Conservation (phyloP, 2,329 filamentous ascomycete species). For the Cercospora janseana region DNA sequence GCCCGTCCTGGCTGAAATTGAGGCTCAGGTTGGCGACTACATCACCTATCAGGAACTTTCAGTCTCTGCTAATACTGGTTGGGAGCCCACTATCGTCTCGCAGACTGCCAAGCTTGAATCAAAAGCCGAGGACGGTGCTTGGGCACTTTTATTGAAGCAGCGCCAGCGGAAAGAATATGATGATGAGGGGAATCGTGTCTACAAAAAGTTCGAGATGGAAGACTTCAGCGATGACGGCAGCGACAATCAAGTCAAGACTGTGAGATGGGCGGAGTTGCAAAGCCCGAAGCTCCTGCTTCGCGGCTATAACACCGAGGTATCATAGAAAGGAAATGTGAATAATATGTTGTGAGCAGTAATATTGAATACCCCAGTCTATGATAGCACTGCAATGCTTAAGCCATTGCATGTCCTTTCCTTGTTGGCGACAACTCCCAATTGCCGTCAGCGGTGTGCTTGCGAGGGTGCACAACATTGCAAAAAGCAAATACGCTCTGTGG, state of each 20-base stretch:
- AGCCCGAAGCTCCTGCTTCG: conserved; percentile 12
- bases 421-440: too few relatives aligned
- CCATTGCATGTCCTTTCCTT: too few relatives aligned
- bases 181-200: conserved; percentile 69
- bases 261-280: conserved; percentile 7
- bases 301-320: background rate
- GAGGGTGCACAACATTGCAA: too few relatives aligned
- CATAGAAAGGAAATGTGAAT: background rate
- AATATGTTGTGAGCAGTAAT: background rate
- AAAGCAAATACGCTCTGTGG: too few relatives aligned
- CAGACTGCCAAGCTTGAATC: conserved; percentile 63
- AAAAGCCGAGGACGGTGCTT: conserved; percentile 49
- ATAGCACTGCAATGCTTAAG: too few relatives aligned
- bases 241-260: conserved; percentile 38
- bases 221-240: conserved; percentile 57
- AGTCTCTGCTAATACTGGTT: conserved; percentile 61
- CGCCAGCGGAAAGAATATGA: conserved; percentile 63
- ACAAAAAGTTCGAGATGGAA: conserved; percentile 73
- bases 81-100: conserved; percentile 64
- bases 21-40: conserved; percentile 59
- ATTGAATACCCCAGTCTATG: too few relatives aligned
- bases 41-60: conserved; percentile 67
- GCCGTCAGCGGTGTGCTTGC: too few relatives aligned
- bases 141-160: conserved; percentile 58
- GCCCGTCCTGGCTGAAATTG: conserved; percentile 49